These are phyloP conservation scores for Ceratobasidium papillatum DNA, from an alignment of 1,284 basidiomycete species.

Conservation along the genomic window DNA sequence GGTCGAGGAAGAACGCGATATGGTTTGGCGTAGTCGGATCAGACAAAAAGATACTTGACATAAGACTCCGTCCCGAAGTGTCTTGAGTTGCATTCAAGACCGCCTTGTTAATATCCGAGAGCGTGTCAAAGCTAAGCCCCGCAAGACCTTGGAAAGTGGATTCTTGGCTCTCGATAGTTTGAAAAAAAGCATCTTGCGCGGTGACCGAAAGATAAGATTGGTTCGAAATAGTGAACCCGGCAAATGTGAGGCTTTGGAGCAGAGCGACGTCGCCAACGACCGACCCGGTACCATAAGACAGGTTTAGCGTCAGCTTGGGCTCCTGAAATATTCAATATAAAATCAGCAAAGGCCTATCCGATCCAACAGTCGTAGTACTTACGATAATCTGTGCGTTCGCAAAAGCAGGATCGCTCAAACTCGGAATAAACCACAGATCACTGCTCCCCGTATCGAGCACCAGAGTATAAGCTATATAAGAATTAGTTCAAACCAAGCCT, in stretches of 20 bases:
- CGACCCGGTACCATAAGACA: slow-evolving; percentile 29
- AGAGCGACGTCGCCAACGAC: slow-evolving; percentile 19
- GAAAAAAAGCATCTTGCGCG: not conserved
- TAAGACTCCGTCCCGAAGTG: slow-evolving; percentile 31
- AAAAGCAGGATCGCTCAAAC: not conserved
- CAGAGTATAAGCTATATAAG: slow-evolving; percentile 5
- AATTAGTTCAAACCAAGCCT: not conserved
- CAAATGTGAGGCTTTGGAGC: slow-evolving; percentile 4
- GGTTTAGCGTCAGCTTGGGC: slow-evolving; percentile 1
- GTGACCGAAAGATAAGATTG: slow-evolving; percentile 22
- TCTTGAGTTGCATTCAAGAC: not conserved
- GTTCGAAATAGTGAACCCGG: slow-evolving; percentile 33
- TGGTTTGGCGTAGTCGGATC: slow-evolving; percentile 33
- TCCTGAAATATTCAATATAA: not conserved
- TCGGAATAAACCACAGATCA: slow-evolving; percentile 24
- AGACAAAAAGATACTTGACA: slow-evolving; percentile 27
- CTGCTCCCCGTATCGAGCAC: slow-evolving; percentile 34
- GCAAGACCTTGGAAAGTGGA: slow-evolving; percentile 27
- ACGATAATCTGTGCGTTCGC: slow-evolving; percentile 6
- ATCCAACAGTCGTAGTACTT: not conserved
- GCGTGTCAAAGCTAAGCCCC: slow-evolving; percentile 30
- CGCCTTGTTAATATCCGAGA: not conserved
- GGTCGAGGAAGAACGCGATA: slow-evolving; percentile 36
- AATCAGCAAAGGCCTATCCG: not conserved
- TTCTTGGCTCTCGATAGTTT: not conserved